A percentile compares a stretch with the other conserved stretches of the same genome.
Conservation (phyloP, 805 yeast species). For the Yarrowia deformans region DNA sequence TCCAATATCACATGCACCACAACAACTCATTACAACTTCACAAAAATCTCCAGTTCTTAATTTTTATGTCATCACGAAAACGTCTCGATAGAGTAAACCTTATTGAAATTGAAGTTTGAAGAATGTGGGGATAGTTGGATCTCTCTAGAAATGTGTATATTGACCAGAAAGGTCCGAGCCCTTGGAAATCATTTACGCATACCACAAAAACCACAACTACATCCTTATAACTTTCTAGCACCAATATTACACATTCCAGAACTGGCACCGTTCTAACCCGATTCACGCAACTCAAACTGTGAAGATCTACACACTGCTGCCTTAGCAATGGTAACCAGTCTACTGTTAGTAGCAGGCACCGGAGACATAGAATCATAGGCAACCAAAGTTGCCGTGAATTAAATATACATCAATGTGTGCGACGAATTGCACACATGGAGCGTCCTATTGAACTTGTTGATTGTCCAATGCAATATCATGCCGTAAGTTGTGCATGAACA, state of each 20-base stretch:
- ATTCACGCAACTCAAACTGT: neutral
- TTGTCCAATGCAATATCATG: neutral
- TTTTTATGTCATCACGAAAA: constrained; percentile 6
- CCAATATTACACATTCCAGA: too few relatives aligned
- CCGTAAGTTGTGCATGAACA: neutral
- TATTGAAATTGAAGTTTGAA: neutral
- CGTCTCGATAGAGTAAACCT: constrained; percentile 1
- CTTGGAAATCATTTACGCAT: too few relatives aligned
- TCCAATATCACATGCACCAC: too few relatives aligned
- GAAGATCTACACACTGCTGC: constrained; percentile 25
- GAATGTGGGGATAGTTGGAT: too few relatives aligned
- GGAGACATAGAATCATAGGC: neutral
- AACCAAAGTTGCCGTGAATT: neutral
- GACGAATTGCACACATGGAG: too few relatives aligned
- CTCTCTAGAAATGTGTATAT: too few relatives aligned
- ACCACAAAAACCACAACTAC: too few relatives aligned
- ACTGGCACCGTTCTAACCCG: too few relatives aligned
- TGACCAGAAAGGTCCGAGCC: too few relatives aligned
- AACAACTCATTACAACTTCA: too few relatives aligned
- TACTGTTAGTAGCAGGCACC: neutral
- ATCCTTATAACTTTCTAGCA: too few relatives aligned
- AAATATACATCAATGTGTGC: neutral
- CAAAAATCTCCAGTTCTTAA: too few relatives aligned
- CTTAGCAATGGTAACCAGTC: neutral
- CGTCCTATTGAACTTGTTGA: neutral